phyloP scores from a whole-genome alignment of 2,329 filamentous ascomycete species.

The Phyllosticta capitalensis region DNA sequence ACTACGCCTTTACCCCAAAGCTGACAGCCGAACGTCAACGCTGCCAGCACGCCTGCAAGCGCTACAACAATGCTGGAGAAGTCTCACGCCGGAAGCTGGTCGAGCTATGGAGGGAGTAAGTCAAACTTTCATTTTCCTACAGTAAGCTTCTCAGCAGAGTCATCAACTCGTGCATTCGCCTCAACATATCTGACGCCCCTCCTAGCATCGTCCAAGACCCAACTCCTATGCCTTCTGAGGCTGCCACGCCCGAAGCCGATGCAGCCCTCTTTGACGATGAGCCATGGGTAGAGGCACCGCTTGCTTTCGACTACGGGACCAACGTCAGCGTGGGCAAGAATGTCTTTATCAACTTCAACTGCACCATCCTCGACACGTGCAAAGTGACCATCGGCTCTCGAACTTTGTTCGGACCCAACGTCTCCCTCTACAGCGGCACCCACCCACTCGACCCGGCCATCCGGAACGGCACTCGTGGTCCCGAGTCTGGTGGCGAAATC shows the following conservation, averaged over 20 bases:
- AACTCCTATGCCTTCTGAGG: constrained; percentile 52
- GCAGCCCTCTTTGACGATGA: constrained; percentile 53
- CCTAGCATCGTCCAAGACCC: constrained; percentile 53
- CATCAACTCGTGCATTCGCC: not conserved
- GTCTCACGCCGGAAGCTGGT: constrained; percentile 52
- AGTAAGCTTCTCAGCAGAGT: not conserved
- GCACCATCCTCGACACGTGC: constrained; percentile 68
- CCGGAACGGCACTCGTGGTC: constrained; percentile 64
- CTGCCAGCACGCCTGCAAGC: constrained; percentile 51
- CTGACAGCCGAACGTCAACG: constrained; percentile 55
- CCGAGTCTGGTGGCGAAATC: constrained; percentile 65
- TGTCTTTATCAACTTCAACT: constrained; percentile 69
- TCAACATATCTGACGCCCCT: not conserved
- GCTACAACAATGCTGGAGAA: constrained; percentile 55
- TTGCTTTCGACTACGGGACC: constrained; percentile 68
- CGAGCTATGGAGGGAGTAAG: constrained; percentile 64
- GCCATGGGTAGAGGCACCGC: constrained; percentile 60
- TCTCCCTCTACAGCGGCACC: constrained; percentile 62
- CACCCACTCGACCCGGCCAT: constrained; percentile 69
- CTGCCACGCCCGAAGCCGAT: constrained; percentile 52
- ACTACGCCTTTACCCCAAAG: constrained; percentile 62
- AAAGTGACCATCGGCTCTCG: constrained; percentile 64
- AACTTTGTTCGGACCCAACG: constrained; percentile 70
- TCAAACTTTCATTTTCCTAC: constrained; percentile 13
- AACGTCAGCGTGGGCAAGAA: constrained; percentile 62